These are phyloP conservation scores for Pythium scleroteichum DNA, from an alignment of 352 stramenopile genomes.

Conservation along the genomic window DNA sequence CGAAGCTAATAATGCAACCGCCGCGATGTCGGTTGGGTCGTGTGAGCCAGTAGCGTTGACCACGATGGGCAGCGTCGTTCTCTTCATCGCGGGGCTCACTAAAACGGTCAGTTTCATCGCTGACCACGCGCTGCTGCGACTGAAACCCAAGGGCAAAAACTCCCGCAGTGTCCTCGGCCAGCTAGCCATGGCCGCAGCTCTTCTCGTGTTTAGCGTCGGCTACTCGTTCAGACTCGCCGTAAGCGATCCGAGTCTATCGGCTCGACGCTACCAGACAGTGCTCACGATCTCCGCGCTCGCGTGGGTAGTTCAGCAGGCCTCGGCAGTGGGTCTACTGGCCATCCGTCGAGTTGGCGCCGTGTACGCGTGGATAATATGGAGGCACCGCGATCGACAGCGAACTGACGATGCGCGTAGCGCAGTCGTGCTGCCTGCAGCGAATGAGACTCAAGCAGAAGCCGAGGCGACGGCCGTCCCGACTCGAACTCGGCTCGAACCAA, in stretches of 20 bases:
- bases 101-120: not conserved
- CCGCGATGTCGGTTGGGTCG: not conserved
- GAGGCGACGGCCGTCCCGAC: not conserved
- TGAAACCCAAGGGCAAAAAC: no score
- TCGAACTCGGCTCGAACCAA: not conserved
- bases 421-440: not conserved
- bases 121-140: no score
- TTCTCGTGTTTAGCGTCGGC: not conserved
- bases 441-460: not conserved
- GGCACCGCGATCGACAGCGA: not conserved
- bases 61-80: not conserved
- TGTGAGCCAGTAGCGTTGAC: not conserved
- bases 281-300: not conserved
- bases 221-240: not conserved
- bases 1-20: not conserved
- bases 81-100: not conserved
- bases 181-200: not conserved
- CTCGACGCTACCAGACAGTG: not conserved
- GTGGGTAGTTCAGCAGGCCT: not conserved
- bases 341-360: not conserved
- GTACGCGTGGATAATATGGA: not conserved
- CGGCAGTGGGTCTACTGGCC: not conserved
- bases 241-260: not conserved
- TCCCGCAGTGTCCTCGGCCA: no score
- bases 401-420: not conserved